A percentile compares a stretch with the other conserved stretches of the same genome.
Conservation (phyloP, 129 eudicot genomes). For the carrot (Daucus carota) region DNA sequence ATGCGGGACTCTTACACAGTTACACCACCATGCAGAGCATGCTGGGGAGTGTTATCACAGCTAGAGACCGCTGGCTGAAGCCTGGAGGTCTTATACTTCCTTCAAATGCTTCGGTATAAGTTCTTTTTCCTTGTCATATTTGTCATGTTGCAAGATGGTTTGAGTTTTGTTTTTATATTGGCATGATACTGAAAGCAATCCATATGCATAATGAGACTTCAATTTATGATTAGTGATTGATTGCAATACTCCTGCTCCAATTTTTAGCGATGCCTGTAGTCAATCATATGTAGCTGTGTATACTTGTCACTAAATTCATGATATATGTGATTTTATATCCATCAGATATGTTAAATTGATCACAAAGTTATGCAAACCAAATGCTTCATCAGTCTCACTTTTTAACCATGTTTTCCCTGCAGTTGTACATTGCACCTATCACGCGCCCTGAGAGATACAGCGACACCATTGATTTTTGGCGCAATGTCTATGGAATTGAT, state of each 20-base stretch:
- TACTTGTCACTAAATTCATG: neutral
- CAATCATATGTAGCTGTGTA: neutral
- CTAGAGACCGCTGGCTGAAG: slow-evolving; percentile 97
- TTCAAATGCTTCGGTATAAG: slow-evolving; percentile 75
- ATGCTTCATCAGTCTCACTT: neutral
- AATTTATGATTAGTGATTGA: neutral
- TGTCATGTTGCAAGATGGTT: neutral
- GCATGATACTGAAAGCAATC: neutral
- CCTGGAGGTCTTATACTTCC: slow-evolving; percentile 99
- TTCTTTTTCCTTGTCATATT: slow-evolving; percentile 13
- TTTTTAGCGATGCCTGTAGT: neutral
- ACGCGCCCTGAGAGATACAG: slow-evolving; percentile 87
- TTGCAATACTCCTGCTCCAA: neutral
- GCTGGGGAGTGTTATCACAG: slow-evolving; percentile 95
- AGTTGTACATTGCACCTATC: slow-evolving; percentile 93
- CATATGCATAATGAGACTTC: neutral
- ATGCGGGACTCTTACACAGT: slow-evolving; percentile 8
- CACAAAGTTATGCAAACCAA: neutral
- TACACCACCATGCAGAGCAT: slow-evolving; percentile 70
- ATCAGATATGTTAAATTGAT: neutral
- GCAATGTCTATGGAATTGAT: slow-evolving; percentile 90
- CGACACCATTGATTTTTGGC: slow-evolving; percentile 92
- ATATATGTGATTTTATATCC: neutral
- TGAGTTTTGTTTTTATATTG: neutral
- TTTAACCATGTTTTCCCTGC: slow-evolving; percentile 20